These are phyloP conservation scores for Coelastrella sp. DNA, from an alignment of 139 green algal genomes.

Conservation along the genomic window DNA sequence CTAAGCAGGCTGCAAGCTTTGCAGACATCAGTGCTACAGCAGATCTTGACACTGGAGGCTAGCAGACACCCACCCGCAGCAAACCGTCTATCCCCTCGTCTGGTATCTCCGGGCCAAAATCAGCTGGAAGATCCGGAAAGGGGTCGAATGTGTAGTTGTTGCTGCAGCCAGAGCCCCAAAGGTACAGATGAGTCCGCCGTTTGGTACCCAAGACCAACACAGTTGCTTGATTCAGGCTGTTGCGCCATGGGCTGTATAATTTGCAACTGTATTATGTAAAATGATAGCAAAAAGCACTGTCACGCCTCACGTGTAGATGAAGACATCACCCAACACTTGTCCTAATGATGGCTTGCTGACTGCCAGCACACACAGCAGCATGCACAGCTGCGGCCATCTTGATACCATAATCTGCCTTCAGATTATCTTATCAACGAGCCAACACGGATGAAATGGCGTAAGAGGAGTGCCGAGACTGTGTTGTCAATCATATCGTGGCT, in stretches of 20 bases:
- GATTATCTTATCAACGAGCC: neutral
- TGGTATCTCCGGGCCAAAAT: slow-evolving; percentile 77
- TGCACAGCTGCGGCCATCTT: neutral
- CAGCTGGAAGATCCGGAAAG: slow-evolving; percentile 64
- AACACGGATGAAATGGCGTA: neutral
- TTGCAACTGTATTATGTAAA: no score
- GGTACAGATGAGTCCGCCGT: no score
- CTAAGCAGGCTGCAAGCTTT: no score
- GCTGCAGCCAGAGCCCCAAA: neutral
- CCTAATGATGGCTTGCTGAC: neutral
- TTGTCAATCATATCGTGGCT: no score
- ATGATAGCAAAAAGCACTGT: no score
- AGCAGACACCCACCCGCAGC: slow-evolving; percentile 57
- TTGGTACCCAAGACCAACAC: no score
- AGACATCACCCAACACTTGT: slow-evolving; percentile 32
- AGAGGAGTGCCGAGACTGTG: neutral
- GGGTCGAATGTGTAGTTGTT: slow-evolving; percentile 44
- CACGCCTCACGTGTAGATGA: slow-evolving; percentile 5
- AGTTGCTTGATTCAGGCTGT: no score
- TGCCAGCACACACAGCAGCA: neutral
- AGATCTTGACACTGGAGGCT: neutral
- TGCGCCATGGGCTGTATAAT: no score
- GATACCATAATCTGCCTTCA: neutral
- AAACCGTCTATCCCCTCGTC: slow-evolving; percentile 68
- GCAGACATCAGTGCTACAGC: neutral